Conservation (phyloP, 179 eudicot genomes). For the Gypsophila paniculata region DNA sequence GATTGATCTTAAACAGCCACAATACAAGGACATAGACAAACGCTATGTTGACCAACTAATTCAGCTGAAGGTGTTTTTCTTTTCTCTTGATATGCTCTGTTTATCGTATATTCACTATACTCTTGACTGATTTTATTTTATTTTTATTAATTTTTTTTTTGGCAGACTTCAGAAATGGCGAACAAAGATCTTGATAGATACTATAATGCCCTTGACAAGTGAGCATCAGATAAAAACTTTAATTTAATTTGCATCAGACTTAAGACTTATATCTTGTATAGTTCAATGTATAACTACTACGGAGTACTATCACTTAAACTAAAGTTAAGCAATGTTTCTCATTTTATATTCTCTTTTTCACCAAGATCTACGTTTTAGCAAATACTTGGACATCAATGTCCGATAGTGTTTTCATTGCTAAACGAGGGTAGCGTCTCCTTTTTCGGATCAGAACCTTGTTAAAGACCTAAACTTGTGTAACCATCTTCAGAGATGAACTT, state of each 20-base stretch:
- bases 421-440: neutral
- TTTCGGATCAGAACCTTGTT: too few species aligned
- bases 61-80: slow-evolving; percentile 69
- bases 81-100: neutral
- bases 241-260: neutral
- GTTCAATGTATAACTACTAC: neutral
- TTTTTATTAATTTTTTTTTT: neutral
- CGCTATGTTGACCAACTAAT: slow-evolving; percentile 89
- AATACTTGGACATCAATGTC: neutral
- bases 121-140: slow-evolving; percentile 1
- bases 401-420: neutral
- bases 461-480: too few species aligned
- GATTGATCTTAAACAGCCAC: slow-evolving; percentile 85
- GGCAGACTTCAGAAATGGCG: slow-evolving; percentile 97
- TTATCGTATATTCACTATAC: slow-evolving; percentile 2
- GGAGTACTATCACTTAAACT: neutral
- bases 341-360: neutral
- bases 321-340: neutral
- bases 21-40: slow-evolving; percentile 91
- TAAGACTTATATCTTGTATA: neutral
- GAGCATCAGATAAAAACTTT: slow-evolving; percentile 30
- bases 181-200: slow-evolving; percentile 96
- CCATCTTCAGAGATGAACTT: neutral
- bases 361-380: neutral
- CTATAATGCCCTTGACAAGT: slow-evolving; percentile 97